phyloP scores from a whole-genome alignment of 2,329 filamentous ascomycete genomes.

The Scedosporium dehoogii region DNA sequence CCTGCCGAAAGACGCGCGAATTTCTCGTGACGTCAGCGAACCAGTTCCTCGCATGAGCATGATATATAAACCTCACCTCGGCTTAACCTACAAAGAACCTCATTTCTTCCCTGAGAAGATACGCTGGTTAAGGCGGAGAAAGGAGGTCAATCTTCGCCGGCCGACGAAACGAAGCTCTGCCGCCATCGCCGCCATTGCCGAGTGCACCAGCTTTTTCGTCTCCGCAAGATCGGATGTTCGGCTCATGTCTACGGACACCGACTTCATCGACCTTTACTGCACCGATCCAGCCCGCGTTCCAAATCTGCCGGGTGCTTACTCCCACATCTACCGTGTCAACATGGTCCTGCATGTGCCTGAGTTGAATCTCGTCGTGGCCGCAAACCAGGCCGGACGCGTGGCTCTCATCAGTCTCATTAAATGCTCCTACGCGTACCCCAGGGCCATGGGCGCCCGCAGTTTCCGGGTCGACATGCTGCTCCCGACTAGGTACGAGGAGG shows the following conservation, averaged over 20 bases:
- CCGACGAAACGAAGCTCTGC: neutral
- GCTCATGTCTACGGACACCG: neutral
- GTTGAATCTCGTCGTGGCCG: constrained; percentile 58
- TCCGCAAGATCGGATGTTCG: neutral
- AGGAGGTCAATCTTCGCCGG: neutral
- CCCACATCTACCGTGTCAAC: constrained; percentile 30
- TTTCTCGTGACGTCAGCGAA: neutral
- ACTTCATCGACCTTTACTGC: constrained; percentile 4
- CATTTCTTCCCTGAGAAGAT: neutral
- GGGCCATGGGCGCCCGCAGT: constrained; percentile 21
- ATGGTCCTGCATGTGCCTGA: constrained; percentile 58
- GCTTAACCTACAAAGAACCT: neutral
- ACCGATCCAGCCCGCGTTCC: constrained; percentile 5
- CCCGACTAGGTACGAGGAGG: constrained; percentile 37
- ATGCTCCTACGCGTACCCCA: constrained; percentile 3
- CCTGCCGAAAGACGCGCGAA: neutral
- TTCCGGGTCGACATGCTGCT: constrained; percentile 46
- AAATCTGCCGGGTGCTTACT: neutral
- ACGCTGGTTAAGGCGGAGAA: neutral
- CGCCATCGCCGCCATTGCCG: neutral
- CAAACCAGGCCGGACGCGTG: constrained; percentile 56
- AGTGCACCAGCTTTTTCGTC: constrained; percentile 3
- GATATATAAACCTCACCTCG: constrained; percentile 1
- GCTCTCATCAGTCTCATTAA: constrained; percentile 48
- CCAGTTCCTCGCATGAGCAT: neutral